phyloP scores from a whole-genome alignment of 495 filamentous ascomycete species.

The Penicillium fimorum region DNA sequence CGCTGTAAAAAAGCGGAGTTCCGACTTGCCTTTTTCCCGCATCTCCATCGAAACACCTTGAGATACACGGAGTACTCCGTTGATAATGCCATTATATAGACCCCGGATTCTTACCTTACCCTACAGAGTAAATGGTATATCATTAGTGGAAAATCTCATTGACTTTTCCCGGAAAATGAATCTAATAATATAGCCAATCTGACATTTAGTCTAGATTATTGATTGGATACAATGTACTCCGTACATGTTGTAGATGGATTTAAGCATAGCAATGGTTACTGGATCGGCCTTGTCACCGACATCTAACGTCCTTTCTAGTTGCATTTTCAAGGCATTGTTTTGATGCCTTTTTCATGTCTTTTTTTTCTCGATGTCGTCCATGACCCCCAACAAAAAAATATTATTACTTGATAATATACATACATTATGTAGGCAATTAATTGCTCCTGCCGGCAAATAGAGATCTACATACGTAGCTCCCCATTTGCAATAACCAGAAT shows the following conservation, averaged over 20 bases:
- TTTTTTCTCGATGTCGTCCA: too few species aligned
- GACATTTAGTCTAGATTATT: neutral
- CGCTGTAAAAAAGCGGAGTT: conserved; percentile 24
- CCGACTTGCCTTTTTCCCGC: conserved; percentile 16
- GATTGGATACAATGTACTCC: neutral
- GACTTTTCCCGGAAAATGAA: neutral
- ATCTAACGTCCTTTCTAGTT: neutral
- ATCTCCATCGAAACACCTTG: neutral
- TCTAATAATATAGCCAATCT: neutral
- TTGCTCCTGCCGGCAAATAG: too few species aligned
- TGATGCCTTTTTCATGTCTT: neutral
- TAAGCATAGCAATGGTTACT: neutral
- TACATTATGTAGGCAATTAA: too few species aligned
- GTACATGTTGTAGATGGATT: neutral
- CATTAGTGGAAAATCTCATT: neutral
- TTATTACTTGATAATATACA: too few species aligned
- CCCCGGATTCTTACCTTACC: too few species aligned
- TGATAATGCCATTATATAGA: too few species aligned
- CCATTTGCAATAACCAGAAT: too few species aligned
- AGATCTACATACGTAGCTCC: too few species aligned
- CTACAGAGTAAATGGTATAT: neutral
- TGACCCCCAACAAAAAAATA: too few species aligned
- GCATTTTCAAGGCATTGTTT: neutral
- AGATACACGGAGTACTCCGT: neutral
- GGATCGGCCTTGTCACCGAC: neutral